These are phyloP conservation scores for Penicillium fimorum DNA, from an alignment of 495 filamentous ascomycete species.

Conservation along the genomic window DNA sequence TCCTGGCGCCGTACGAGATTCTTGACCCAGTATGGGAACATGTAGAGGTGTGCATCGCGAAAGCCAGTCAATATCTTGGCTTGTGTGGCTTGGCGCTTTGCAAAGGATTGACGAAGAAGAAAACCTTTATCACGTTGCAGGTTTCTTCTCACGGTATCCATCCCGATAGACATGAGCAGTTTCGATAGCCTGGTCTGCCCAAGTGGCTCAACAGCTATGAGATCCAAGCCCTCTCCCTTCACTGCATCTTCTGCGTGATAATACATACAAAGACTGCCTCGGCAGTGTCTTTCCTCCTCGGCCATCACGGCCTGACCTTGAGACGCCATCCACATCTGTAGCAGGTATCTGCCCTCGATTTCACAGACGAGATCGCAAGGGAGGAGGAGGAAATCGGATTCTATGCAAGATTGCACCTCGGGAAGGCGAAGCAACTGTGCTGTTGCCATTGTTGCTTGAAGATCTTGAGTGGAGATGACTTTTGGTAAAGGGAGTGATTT, in stretches of 20 bases:
- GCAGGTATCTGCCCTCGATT: background rate
- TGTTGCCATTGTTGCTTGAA: background rate
- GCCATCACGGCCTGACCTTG: background rate
- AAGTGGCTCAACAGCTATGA: constrained; percentile 1
- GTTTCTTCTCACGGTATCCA: background rate
- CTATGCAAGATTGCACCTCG: background rate
- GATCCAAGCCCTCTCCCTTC: background rate
- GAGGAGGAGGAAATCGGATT: background rate
- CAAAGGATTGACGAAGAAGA: background rate
- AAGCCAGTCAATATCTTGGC: background rate
- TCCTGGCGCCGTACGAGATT: background rate
- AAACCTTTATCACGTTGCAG: background rate
- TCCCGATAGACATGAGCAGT: background rate
- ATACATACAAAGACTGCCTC: background rate
- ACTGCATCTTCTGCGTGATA: background rate
- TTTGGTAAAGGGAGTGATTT: background rate
- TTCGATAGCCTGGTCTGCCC: background rate
- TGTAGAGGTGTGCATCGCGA: constrained; percentile 6
- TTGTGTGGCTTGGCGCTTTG: background rate
- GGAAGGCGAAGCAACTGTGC: background rate
- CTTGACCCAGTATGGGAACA: background rate
- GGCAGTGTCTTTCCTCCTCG: too few relatives aligned
- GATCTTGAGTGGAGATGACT: background rate
- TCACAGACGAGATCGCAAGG: constrained; percentile 7
- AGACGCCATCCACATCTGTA: background rate